Base-by-base conservation (phyloP, 2,329 filamentous ascomycete species). In the Cephalotrichum gorgonifer region DNA sequence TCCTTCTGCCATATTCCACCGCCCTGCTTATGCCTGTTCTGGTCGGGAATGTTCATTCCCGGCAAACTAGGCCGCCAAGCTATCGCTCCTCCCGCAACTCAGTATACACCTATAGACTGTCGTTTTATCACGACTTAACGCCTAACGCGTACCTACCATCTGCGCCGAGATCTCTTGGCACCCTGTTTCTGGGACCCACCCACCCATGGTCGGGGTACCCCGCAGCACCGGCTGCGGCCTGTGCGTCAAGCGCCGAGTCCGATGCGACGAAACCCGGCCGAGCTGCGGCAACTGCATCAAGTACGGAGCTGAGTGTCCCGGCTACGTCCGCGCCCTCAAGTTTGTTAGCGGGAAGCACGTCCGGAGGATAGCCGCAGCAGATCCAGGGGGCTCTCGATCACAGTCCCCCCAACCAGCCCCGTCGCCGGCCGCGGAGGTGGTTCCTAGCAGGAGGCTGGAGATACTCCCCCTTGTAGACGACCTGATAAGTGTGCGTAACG, bases 191-290 rank as follows among this genome's bases (percentile, higher is more conserved):
- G n/a, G n/a, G n/a, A 38, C 2, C 33, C 33, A 38, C 25, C 25
- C 31, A 17, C 39, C 28, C 33, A 56, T 56, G 54, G 54, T 56
- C n/a, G 54, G 54, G 30, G 53, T 56, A 5, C 53, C 54, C 3
- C 45, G 54, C 25, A 56, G 54, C 50, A 56, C 50, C 11, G 54
- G 54, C 53, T 71, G 68, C 54, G 60, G 61, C 48, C 58, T 69
- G 35, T 70, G 68, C 56, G 61, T 65, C 51, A 65, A 62, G 56
- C 61, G 68, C 49, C 63, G 63, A 44, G 62, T 70, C 51, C 67
- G 71, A 60, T 75, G 73, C 52, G 72, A 75, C 55, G 64, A 73
- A 56, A 58, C 53, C 22, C 64, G 62, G 11, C 72, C 71, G 11
- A 59, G 56, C 48, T 69, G 67, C 49, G 58, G 56, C 23, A 70